Percentiles rank a stretch among this genome's conserved stretches.
These are phyloP conservation scores for Heterobasidion parviporum DNA, from an alignment of 1,284 basidiomycete genomes.

Conservation along the genomic window DNA sequence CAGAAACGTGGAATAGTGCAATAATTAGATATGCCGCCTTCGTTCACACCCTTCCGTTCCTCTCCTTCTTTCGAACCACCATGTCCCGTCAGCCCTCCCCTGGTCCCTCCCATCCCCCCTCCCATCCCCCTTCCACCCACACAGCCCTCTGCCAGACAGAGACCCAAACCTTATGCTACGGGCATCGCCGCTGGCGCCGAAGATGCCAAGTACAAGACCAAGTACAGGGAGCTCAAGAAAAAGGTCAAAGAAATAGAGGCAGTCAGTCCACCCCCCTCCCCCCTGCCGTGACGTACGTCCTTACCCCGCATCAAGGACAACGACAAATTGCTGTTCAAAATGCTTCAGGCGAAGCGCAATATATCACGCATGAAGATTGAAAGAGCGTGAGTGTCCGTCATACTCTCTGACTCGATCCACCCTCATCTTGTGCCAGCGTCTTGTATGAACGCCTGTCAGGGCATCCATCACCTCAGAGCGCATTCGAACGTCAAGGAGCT, in stretches of 20 bases:
- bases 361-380: constrained; percentile 87
- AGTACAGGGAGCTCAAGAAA: constrained; percentile 85
- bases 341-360: constrained; percentile 74
- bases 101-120: constrained; percentile 14
- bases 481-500: constrained; percentile 16
- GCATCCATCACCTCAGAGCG: constrained; percentile 43
- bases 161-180: constrained; percentile 39
- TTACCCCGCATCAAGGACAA: constrained; percentile 53
- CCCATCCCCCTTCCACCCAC: constrained; percentile 12
- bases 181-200: constrained; percentile 76
- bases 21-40: background rate
- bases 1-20: background rate
- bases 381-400: constrained; percentile 61
- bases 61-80: constrained; percentile 7
- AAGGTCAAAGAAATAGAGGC: constrained; percentile 86
- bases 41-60: background rate
- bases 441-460: constrained; percentile 68
- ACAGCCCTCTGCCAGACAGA: constrained; percentile 31
- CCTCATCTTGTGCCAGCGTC: constrained; percentile 36
- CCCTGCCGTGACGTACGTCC: constrained; percentile 12
- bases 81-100: constrained; percentile 30
- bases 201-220: constrained; percentile 82
- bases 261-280: constrained; percentile 33
- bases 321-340: constrained; percentile 78
- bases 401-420: constrained; percentile 10